phyloP scores from a whole-genome alignment of 331 rosid genomes.

The Malus hybrid region DNA sequence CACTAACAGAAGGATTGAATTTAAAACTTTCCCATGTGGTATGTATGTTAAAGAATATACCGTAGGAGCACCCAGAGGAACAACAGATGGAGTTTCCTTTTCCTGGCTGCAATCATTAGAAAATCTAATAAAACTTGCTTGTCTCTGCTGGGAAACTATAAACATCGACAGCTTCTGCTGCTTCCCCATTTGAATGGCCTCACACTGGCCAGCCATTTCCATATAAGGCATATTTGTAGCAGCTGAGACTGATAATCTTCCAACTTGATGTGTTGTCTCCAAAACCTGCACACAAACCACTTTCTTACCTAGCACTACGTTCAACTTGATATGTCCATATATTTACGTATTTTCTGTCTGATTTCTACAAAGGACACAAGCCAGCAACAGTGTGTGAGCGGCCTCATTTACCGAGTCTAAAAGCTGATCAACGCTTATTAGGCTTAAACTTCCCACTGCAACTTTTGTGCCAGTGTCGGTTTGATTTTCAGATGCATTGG shows the following conservation, averaged over 20 bases:
- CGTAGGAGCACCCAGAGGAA: slow-evolving; percentile 24
- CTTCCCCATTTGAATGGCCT: slow-evolving; percentile 63
- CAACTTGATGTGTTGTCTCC: slow-evolving; percentile 59
- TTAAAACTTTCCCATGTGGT: too few species aligned
- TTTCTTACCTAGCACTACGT: not conserved
- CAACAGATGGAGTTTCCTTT: slow-evolving; percentile 23
- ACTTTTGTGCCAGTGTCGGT: slow-evolving; percentile 17
- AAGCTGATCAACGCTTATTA: slow-evolving; percentile 60
- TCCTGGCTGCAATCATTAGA: slow-evolving; percentile 18
- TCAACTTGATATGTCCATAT: not conserved
- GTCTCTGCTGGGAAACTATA: slow-evolving; percentile 29
- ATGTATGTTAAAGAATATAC: slow-evolving; percentile 7
- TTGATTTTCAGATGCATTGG: slow-evolving; percentile 31
- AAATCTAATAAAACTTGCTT: slow-evolving; percentile 28
- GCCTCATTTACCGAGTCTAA: slow-evolving; percentile 50
- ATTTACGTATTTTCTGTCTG: not conserved
- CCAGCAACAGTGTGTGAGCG: not conserved
- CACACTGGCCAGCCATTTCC: slow-evolving; percentile 85
- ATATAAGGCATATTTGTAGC: slow-evolving; percentile 62
- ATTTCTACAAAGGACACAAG: not conserved
- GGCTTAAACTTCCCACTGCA: slow-evolving; percentile 27
- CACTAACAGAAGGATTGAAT: too few species aligned
- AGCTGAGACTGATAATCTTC: slow-evolving; percentile 52
- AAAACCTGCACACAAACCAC: slow-evolving; percentile 35
- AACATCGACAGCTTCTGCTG: slow-evolving; percentile 61